These are phyloP conservation scores for Leccinum olivaceopallidum DNA, from an alignment of 768 basidiomycete species.

Conservation along the genomic window DNA sequence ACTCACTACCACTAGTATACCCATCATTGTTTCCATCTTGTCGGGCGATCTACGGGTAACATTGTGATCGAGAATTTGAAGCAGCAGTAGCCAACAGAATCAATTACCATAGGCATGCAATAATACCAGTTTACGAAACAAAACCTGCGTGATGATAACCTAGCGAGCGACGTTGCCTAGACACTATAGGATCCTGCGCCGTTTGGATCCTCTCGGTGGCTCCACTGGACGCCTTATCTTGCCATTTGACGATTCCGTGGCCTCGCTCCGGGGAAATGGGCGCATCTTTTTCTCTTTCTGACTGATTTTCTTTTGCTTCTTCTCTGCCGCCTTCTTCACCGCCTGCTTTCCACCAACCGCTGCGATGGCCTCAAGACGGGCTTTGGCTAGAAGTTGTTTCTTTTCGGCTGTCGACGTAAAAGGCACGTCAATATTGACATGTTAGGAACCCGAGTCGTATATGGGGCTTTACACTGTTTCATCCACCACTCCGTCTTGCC, in stretches of 20 bases:
- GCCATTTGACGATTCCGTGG: constrained; percentile 9
- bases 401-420: constrained; percentile 60
- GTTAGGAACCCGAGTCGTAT: neutral
- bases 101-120: constrained; percentile 30
- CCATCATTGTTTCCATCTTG: constrained; percentile 32
- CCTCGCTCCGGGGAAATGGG: constrained; percentile 50
- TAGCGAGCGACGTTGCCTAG: neutral
- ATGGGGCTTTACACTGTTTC: constrained; percentile 64
- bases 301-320: constrained; percentile 81
- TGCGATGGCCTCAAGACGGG: constrained; percentile 78
- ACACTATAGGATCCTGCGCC: constrained; percentile 22
- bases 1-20: constrained; percentile 26
- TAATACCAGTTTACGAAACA: constrained; percentile 24
- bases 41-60: constrained; percentile 20
- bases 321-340: constrained; percentile 86
- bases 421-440: constrained; percentile 2
- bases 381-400: constrained; percentile 68
- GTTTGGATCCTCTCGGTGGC: constrained; percentile 18
- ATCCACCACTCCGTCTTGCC: constrained; percentile 87
- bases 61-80: constrained; percentile 28
- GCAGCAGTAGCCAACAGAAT: constrained; percentile 29
- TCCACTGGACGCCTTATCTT: constrained; percentile 19
- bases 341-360: constrained; percentile 75
- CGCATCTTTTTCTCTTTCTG: constrained; percentile 89
- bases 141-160: neutral